Conservation (phyloP, 805 yeast species). For the Candida stauntonica region DNA sequence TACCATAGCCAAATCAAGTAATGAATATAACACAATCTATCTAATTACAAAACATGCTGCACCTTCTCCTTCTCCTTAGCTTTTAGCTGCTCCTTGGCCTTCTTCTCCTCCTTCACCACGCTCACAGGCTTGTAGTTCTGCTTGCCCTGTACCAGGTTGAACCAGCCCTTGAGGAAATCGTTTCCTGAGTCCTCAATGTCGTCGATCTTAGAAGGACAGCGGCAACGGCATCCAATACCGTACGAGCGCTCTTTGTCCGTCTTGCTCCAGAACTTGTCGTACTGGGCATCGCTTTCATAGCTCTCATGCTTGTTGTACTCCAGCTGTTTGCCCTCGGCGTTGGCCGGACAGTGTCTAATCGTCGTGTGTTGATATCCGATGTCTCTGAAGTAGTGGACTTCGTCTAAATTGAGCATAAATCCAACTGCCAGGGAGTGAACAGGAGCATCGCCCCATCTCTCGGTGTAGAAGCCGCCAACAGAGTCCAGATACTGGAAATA, state of each 20-base stretch:
- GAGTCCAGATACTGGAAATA: constrained; percentile 68
- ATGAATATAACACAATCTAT: too few species aligned
- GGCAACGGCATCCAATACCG: constrained; percentile 84
- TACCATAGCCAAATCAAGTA: too few species aligned
- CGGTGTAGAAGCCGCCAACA: constrained; percentile 80
- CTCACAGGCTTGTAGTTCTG: constrained; percentile 3
- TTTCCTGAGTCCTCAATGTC: constrained; percentile 56
- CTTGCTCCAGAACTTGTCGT: constrained; percentile 23
- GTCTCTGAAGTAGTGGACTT: constrained; percentile 88
- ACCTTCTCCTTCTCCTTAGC: not conserved
- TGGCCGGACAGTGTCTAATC: constrained; percentile 78
- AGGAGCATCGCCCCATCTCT: constrained; percentile 98
- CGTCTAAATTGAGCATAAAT: constrained; percentile 59
- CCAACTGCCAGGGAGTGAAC: constrained; percentile 86
- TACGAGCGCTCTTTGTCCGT: constrained; percentile 34
- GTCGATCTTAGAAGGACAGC: constrained; percentile 52
- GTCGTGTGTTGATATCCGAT: constrained; percentile 85
- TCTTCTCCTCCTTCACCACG: constrained; percentile 7
- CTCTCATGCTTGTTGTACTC: constrained; percentile 30
- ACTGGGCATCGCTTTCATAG: constrained; percentile 13
- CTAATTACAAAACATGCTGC: not conserved
- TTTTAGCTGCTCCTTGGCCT: constrained; percentile 3
- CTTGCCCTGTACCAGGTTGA: constrained; percentile 28
- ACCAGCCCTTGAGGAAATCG: constrained; percentile 52
- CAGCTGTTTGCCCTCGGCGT: constrained; percentile 46